Percentiles rank a stretch among this genome's conserved stretches.
phyloP scores from a whole-genome alignment of 1,284 basidiomycete species.

The Ustilago lituana region DNA sequence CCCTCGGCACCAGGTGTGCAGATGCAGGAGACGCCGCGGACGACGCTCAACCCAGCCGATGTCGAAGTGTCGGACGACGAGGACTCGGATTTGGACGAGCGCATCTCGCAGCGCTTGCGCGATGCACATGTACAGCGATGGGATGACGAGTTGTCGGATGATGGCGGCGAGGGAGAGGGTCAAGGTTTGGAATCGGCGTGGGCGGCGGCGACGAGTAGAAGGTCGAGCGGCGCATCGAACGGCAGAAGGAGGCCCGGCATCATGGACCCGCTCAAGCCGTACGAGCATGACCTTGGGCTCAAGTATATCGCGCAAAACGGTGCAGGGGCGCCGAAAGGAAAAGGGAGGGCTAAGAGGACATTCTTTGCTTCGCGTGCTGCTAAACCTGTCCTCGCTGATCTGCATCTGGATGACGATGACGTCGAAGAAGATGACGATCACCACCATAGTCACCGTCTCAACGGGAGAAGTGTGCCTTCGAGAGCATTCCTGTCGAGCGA shows the following conservation, averaged over 20 bases:
- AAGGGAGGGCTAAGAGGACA: constrained; percentile 44
- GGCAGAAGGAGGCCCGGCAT: constrained; percentile 27
- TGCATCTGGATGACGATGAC: constrained; percentile 36
- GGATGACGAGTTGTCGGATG: constrained; percentile 63
- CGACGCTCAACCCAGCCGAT: constrained; percentile 72
- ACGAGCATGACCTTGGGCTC: constrained; percentile 40
- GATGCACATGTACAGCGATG: constrained; percentile 59
- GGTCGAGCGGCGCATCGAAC: constrained; percentile 5
- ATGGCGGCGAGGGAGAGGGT: constrained; percentile 32
- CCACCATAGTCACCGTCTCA: constrained; percentile 2
- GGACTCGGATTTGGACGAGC: constrained; percentile 68
- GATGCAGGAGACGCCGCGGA: constrained; percentile 81
- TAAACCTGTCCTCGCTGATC: constrained; percentile 33
- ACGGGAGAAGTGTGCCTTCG: constrained; percentile 3
- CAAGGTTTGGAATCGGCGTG: constrained; percentile 14
- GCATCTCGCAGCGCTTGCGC: constrained; percentile 60
- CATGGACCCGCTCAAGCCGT: constrained; percentile 38
- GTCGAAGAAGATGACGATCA: constrained; percentile 24
- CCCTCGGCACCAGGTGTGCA: constrained; percentile 85
- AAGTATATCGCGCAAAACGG: constrained; percentile 46
- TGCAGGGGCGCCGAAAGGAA: constrained; percentile 27
- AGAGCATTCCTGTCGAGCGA: constrained; percentile 5
- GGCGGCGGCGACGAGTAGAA: constrained; percentile 20
- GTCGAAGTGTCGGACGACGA: constrained; percentile 62
- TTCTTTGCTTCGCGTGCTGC: constrained; percentile 51